Conservation (phyloP, 2,329 filamentous ascomycete genomes). For the Colletotrichum sp. region DNA sequence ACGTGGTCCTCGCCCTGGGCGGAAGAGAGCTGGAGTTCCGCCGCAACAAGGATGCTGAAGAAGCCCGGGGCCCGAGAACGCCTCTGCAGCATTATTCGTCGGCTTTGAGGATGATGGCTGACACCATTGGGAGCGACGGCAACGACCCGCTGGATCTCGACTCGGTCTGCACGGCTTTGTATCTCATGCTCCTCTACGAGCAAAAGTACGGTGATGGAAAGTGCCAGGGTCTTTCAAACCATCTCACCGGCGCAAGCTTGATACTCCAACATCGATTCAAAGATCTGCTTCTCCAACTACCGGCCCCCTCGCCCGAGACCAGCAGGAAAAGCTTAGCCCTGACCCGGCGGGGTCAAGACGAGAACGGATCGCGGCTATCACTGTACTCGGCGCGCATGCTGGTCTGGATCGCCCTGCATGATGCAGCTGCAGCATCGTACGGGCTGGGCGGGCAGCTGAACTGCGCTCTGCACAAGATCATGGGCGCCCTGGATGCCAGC, state of each 20-base stretch:
- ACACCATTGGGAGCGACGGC: conserved; percentile 27
- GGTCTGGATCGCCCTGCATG: conserved; percentile 36
- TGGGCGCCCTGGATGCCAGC: not conserved
- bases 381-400: conserved; percentile 37
- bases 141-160: conserved; percentile 30
- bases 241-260: conserved; percentile 35
- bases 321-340: conserved; percentile 11
- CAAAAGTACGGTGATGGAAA: conserved; percentile 40
- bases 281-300: conserved; percentile 9
- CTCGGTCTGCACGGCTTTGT: conserved; percentile 33
- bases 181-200: conserved; percentile 42
- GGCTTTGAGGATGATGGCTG: conserved; percentile 35
- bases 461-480: conserved; percentile 26
- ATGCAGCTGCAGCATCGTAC: conserved; percentile 33
- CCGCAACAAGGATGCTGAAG: conserved; percentile 16
- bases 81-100: conserved; percentile 34
- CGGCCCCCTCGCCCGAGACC: conserved; percentile 9
- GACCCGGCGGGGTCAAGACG: not conserved
- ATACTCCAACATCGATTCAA: conserved; percentile 32
- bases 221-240: conserved; percentile 33
- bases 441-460: conserved; percentile 38
- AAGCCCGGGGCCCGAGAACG: conserved; percentile 3
- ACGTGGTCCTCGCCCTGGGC: conserved; percentile 37
- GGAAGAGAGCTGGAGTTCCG: conserved; percentile 34
- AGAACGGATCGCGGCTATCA: conserved; percentile 24